Conservation (phyloP, 1,284 basidiomycete genomes). For the Marasmius fiardii region DNA sequence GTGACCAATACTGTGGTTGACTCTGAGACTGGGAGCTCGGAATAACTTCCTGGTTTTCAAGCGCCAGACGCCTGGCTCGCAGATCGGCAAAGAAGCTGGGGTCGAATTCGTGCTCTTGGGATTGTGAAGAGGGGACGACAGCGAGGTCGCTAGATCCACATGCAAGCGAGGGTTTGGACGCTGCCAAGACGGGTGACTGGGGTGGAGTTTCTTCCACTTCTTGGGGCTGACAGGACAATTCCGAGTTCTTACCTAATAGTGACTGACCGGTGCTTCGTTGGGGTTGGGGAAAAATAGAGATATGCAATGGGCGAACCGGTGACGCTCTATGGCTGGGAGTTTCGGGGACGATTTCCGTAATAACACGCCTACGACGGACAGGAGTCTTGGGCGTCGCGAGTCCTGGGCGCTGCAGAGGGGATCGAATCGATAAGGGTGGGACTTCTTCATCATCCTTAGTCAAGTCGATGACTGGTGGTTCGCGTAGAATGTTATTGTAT, state of each 20-base stretch:
- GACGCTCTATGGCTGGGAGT: slow-evolving; percentile 6
- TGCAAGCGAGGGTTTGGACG: not conserved
- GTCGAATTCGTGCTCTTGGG: slow-evolving; percentile 21
- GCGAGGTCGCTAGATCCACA: not conserved
- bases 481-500: not conserved
- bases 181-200: not conserved
- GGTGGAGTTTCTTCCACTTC: slow-evolving; percentile 3
- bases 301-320: not conserved
- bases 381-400: slow-evolving; percentile 1
- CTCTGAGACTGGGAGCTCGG: slow-evolving; percentile 27
- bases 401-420: not conserved
- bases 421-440: not conserved
- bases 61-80: not conserved
- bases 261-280: not conserved
- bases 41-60: slow-evolving; percentile 14
- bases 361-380: not conserved
- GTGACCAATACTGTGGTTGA: not conserved
- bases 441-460: not conserved
- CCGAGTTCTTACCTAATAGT: not conserved
- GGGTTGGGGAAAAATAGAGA: not conserved
- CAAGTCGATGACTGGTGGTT: slow-evolving; percentile 3
- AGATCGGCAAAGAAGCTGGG: slow-evolving; percentile 1
- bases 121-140: not conserved
- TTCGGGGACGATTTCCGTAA: slow-evolving; percentile 5
- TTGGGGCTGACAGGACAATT: slow-evolving; percentile 16